Base-by-base conservation (phyloP, 2,329 filamentous ascomycete species). In the Plenodomus biglobosus region DNA sequence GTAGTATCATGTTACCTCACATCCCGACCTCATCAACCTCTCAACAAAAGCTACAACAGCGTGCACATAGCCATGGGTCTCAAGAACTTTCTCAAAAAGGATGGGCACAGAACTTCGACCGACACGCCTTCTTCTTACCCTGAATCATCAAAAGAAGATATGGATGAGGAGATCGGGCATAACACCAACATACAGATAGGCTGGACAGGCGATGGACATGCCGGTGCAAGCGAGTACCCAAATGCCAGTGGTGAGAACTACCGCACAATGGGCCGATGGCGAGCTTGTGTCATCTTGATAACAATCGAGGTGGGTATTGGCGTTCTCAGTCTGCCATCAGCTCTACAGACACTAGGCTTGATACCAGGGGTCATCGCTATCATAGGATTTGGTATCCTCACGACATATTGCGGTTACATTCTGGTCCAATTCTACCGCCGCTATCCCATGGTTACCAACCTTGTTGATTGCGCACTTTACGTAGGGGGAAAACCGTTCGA, bases 261-360 rank as follows among this genome's bases (percentile, higher is more conserved):
- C 52, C 53, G 55, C 24, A 64, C 61, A 1, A 37, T 66, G 32
- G 63, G 63, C 2, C 50, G 63, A 50, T 66, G 63, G 63, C 50
- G 61, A 43, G 61, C 63, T 2, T 64, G 61, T 42, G 60, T 66
- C 13, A 64, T 66, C 35, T 50, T 66, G 15, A 65, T 66, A 46
- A 66, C 63, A 27, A 66, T 66, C 18, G 63, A 66, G 52, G 61
- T 66, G 8, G 63, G 63, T 42, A 66, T 66, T 18, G 63, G 63
- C 38, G 58, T 66, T 42, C 56, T 66, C 35, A 62, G 58, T 45
- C 42, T 66, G 30, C 63, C 63, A 3, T 61, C 62, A 32, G 63
- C 61, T 11, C 55, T 66, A n/a, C 45, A 64, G 40, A 62, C 59
- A 11, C 60, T 66, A 18, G 63, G 63, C 11, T 48, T 66, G 10